phyloP scores from a whole-genome alignment of 2,329 filamentous ascomycete genomes.

The Podosphaera leucotricha region DNA sequence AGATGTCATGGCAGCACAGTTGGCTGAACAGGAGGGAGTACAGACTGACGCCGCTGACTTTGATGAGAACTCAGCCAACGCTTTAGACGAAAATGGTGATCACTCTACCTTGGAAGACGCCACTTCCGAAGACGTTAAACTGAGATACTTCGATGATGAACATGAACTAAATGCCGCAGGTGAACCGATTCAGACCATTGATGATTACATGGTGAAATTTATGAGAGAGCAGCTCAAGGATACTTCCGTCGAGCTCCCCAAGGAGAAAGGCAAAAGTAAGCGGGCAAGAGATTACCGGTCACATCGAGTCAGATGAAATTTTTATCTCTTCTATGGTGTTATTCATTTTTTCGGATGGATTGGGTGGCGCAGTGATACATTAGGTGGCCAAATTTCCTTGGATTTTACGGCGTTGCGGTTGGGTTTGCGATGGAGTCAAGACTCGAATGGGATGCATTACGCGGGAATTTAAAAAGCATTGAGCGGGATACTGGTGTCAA shows the following conservation, averaged over 20 bases:
- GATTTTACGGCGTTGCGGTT: background rate
- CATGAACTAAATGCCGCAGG: slow-evolving; percentile 36
- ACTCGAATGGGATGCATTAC: background rate
- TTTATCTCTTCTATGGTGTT: no score
- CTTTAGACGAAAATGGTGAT: slow-evolving; percentile 11
- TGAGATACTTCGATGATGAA: slow-evolving; percentile 6
- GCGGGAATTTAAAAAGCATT: background rate
- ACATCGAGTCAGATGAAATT: slow-evolving; percentile 7
- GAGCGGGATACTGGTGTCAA: background rate
- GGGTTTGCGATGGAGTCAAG: background rate
- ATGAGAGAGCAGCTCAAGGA: slow-evolving; percentile 39
- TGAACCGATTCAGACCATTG: slow-evolving; percentile 34
- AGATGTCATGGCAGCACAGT: slow-evolving; percentile 67
- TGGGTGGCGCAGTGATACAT: background rate
- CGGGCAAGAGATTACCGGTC: slow-evolving; percentile 17
- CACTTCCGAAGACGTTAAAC: background rate
- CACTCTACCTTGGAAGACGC: slow-evolving; percentile 4
- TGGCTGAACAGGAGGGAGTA: slow-evolving; percentile 69
- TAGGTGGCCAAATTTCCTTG: background rate
- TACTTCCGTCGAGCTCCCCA: slow-evolving; percentile 36
- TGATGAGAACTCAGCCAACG: slow-evolving; percentile 31
- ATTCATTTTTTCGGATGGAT: background rate
- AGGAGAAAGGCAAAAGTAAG: slow-evolving; percentile 39
- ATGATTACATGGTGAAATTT: slow-evolving; percentile 50
- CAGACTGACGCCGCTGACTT: slow-evolving; percentile 73